Evolutionary conservation across 768 basidiomycete species (phyloP), one percentile per base, ranked within the genome.

Genomic region (Kwoniella shandongensis): DNA sequence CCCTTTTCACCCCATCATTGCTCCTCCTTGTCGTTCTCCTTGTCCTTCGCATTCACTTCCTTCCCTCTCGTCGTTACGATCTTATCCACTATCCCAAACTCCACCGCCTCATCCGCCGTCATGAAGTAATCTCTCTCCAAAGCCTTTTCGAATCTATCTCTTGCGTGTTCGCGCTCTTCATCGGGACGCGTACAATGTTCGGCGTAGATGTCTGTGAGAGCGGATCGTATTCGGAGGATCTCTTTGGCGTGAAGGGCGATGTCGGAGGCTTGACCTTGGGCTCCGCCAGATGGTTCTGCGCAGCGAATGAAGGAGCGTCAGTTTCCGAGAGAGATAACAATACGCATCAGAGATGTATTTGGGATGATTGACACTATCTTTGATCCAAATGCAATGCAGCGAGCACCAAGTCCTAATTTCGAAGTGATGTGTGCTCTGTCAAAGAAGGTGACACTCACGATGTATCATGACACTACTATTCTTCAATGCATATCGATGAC

Each of bases 401-500:
- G 42, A 44, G 20, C 10, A 44, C 12, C 6, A 25, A 20, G 36
- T 10, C 36, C 36, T n/a, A n/a, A 38, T n/a, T n/a, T n/a, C n/a
- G n/a, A n/a, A n/a, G n/a, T n/a, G n/a, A 32, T 32, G 32, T 6
- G 32, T 32, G 13, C 32, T n/a, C n/a, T n/a, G 32, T 6, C 32
- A 13, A 13, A 32, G 32, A 32, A 6, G 32, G 32, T 22, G 11
- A 17, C 17, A 75, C 85, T 71, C 74, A 94, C 93, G 94, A 76
- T 98, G 94, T 53, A 98, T 97, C 94, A 98, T 98, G 70, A 98
- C 91, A 73, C 88, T 90, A 18, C 91, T 87, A 74, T 97, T 89
- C 12, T 91, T 91, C 56, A 98, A 82, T 66, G 88, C 88, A 74
- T 91, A 91, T 27, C 94, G 82, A 75, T 93, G 91, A 32, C 93